These are phyloP conservation scores for Fragaria nilgerrensis DNA, from an alignment of 306 rosid genomes.

Conservation along the genomic window DNA sequence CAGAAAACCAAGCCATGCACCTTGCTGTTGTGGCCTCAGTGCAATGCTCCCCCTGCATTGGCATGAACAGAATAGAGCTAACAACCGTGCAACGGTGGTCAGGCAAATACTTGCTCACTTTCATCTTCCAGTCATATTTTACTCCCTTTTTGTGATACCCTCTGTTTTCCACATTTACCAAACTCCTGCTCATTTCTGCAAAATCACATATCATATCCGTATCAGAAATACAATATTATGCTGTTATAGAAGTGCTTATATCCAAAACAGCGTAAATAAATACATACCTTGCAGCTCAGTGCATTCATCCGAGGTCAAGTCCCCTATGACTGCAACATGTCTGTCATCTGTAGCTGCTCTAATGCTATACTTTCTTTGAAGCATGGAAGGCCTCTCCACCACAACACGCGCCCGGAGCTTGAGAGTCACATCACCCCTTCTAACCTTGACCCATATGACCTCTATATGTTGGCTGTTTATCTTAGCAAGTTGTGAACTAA, in stretches of 20 bases:
- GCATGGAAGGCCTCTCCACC: conserved; percentile 41
- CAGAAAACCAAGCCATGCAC: conserved; percentile 79
- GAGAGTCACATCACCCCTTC: conserved; percentile 45
- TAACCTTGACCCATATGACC: conserved; percentile 54
- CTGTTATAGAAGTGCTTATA: neutral
- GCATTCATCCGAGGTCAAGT: conserved; percentile 60
- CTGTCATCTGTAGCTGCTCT: conserved; percentile 58
- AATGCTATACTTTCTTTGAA: conserved; percentile 48
- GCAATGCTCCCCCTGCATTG: conserved; percentile 39
- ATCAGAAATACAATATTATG: neutral
- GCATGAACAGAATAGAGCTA: conserved; percentile 63
- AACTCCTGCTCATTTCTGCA: conserved; percentile 56
- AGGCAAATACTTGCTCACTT: conserved; percentile 45
- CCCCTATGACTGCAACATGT: conserved; percentile 54
- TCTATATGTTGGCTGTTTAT: conserved; percentile 34
- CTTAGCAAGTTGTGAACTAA: conserved; percentile 54
- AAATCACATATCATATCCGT: neutral
- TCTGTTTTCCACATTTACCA: conserved; percentile 26
- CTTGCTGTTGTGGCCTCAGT: conserved; percentile 51
- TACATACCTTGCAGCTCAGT: conserved; percentile 50
- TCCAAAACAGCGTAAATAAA: neutral
- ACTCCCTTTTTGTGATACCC: conserved; percentile 48
- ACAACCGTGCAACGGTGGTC: conserved; percentile 53
- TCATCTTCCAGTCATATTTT: conserved; percentile 68
- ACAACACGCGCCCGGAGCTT: conserved; percentile 51